Conservation (phyloP, 305 asterid genomes). For the Rubia peregrina region DNA sequence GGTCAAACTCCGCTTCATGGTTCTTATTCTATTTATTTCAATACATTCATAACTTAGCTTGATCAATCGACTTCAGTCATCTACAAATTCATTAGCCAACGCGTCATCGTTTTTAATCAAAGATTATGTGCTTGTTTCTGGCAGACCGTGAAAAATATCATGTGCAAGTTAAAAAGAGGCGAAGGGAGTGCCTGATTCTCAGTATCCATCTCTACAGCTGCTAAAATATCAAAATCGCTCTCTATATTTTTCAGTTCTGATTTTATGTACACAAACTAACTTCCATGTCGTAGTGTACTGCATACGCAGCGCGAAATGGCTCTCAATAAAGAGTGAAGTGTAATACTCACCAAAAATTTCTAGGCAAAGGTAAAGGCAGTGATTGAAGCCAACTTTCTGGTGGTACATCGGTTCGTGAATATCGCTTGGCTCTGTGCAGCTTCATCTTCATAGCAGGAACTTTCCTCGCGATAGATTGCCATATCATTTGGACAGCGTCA, state of each 20-base stretch:
- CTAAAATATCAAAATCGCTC: background rate
- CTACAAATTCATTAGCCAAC: too few relatives aligned
- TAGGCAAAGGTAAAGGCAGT: constrained; percentile 34
- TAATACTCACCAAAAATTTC: constrained; percentile 34
- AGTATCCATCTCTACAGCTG: background rate
- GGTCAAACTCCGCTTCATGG: too few relatives aligned
- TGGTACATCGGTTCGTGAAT: constrained; percentile 18
- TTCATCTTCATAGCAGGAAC: background rate
- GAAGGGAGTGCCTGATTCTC: too few relatives aligned
- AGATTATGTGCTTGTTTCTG: too few relatives aligned
- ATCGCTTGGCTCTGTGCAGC: constrained; percentile 31
- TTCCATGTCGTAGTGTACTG: background rate
- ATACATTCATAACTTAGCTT: too few relatives aligned
- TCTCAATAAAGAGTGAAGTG: background rate
- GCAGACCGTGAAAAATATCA: too few relatives aligned
- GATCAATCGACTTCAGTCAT: too few relatives aligned
- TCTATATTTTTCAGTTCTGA: background rate
- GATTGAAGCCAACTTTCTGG: constrained; percentile 23
- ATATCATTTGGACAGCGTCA: background rate
- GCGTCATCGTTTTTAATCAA: too few relatives aligned
- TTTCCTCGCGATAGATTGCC: background rate
- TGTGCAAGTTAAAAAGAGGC: too few relatives aligned
- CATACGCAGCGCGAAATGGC: background rate
- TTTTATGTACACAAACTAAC: background rate
- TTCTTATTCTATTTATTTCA: too few relatives aligned